These are phyloP conservation scores for Coemansia sp. DNA, from an alignment of 192 early-diverging fungal species.

Conservation along the genomic window DNA sequence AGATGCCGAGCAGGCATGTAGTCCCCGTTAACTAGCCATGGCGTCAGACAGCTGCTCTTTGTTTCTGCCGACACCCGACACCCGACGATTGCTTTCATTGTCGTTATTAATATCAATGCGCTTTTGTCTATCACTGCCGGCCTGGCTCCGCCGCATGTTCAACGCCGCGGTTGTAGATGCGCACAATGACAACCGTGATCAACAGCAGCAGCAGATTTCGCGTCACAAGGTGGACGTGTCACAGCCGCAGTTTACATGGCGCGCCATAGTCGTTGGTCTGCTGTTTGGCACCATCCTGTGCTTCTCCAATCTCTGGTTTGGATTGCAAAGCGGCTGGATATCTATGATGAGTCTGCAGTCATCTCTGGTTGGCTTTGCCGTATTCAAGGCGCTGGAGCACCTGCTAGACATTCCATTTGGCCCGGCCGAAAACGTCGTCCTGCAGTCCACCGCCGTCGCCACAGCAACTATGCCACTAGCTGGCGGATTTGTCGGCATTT, in stretches of 20 bases:
- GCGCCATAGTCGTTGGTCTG: constrained; percentile 58
- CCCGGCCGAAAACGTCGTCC: constrained; percentile 79
- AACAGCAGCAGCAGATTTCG: neutral
- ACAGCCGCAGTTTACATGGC: constrained; percentile 47
- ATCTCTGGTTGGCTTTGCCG: constrained; percentile 70
- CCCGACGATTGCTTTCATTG: too few relatives aligned
- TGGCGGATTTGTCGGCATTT: constrained; percentile 75
- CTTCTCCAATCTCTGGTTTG: constrained; percentile 88
- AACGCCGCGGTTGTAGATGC: neutral
- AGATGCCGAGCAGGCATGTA: too few relatives aligned
- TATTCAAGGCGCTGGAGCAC: constrained; percentile 61
- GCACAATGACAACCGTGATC: neutral
- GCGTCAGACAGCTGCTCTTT: too few relatives aligned
- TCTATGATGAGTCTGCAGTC: constrained; percentile 75
- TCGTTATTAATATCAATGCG: neutral
- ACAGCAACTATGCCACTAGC: constrained; percentile 82
- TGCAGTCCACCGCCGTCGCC: constrained; percentile 79
- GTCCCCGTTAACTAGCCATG: too few relatives aligned
- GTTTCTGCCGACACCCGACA: too few relatives aligned
- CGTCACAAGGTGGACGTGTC: constrained; percentile 31
- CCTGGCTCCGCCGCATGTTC: neutral
- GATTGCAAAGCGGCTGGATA: constrained; percentile 78
- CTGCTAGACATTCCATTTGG: constrained; percentile 56
- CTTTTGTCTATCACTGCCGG: neutral
- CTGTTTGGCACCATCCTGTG: constrained; percentile 65